phyloP scores from a whole-genome alignment of 306 rosid species.

The Vigna angularis region DNA sequence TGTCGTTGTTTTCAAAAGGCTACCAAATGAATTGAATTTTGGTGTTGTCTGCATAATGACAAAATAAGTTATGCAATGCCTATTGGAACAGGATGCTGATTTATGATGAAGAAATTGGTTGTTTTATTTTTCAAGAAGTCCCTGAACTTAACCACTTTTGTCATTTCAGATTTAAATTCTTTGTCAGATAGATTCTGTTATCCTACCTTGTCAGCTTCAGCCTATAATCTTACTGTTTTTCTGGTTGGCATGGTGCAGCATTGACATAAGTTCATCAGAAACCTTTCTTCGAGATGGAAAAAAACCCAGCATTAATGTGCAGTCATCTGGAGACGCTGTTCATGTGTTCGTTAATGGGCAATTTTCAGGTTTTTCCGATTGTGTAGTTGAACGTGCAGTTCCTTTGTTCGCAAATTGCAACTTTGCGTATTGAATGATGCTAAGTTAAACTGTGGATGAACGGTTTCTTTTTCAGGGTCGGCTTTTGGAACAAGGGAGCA shows the following conservation, averaged over 20 bases:
- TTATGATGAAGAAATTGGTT: slow-evolving; percentile 6
- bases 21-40: not conserved
- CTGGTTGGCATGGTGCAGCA: slow-evolving; percentile 53
- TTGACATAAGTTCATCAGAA: slow-evolving; percentile 77
- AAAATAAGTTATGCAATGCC: not conserved
- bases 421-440: slow-evolving; percentile 7
- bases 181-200: slow-evolving; percentile 1
- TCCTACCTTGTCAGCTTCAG: not conserved
- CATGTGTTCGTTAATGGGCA: slow-evolving; percentile 88
- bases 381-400: slow-evolving; percentile 30
- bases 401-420: slow-evolving; percentile 12
- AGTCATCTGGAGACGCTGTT: slow-evolving; percentile 91
- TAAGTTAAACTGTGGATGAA: slow-evolving; percentile 22
- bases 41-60: not conserved
- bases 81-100: not conserved
- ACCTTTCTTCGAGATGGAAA: slow-evolving; percentile 75
- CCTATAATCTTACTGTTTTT: slow-evolving; percentile 2
- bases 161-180: slow-evolving; percentile 22
- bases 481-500: slow-evolving; percentile 84
- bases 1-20: not conserved
- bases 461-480: slow-evolving; percentile 62
- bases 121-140: slow-evolving; percentile 22
- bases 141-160: not conserved
- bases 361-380: slow-evolving; percentile 65
- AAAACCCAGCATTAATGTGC: slow-evolving; percentile 70